These are phyloP conservation scores for Fusarium pseudograminearum DNA, from an alignment of 2,329 filamentous ascomycete species.

Conservation along the genomic window DNA sequence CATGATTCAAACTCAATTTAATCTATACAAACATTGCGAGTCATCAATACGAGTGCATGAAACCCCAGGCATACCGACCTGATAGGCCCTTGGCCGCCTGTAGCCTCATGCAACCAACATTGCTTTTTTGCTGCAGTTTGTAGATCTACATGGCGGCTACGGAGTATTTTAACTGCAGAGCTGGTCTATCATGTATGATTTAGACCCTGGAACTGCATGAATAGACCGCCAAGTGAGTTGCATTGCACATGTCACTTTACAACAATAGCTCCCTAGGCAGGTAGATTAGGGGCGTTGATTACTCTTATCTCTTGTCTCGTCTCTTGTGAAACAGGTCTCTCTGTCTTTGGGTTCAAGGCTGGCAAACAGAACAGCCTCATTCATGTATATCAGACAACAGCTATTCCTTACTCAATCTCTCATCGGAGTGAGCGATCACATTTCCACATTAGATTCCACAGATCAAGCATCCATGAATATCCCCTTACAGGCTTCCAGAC, in stretches of 20 bases:
- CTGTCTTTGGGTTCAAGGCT: background rate
- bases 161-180: constrained; percentile 6
- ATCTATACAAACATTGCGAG: constrained; percentile 14
- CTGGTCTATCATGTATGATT: constrained; percentile 4
- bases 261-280: background rate
- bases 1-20: constrained; percentile 9
- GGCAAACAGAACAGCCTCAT: background rate
- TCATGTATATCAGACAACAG: background rate
- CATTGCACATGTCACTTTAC: constrained; percentile 11
- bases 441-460: constrained; percentile 16
- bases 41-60: constrained; percentile 4
- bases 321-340: constrained; percentile 3
- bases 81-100: constrained; percentile 10
- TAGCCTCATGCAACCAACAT: constrained; percentile 11
- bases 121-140: constrained; percentile 29
- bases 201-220: constrained; percentile 18
- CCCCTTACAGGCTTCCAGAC: constrained; percentile 2
- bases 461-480: background rate
- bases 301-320: background rate
- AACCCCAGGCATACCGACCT: background rate
- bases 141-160: constrained; percentile 14
- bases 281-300: background rate
- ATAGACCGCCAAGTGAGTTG: background rate
- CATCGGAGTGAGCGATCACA: constrained; percentile 4
- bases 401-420: background rate